Evolutionary conservation across 2,329 filamentous ascomycete genomes (phyloP), one percentile per base, ranked within the genome.

Genomic region (Microdochium trichocladiopsis): DNA sequence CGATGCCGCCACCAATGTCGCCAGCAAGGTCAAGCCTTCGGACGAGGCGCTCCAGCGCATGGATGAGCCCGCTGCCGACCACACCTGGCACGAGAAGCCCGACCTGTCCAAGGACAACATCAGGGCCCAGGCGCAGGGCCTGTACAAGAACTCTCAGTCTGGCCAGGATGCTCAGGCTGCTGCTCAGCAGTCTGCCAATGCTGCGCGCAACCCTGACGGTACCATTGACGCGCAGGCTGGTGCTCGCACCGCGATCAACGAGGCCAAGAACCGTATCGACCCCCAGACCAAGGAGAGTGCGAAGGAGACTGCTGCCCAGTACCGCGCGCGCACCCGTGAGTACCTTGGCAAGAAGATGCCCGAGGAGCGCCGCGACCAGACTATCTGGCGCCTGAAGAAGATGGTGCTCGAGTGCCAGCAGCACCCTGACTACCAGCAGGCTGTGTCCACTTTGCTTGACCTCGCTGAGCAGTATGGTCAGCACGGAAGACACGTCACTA

Each of bases 361-460:
- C 1, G 75, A 93, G 70, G 92, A 97, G 69, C 90, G 94, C 55
- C 90, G 92, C 55, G 91, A 97, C 8, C 91, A 96, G 76, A 86
- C 86, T 52, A 86, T 96, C 62, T 96, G 85, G 81, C 88, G 94
- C 36, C 73, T 99, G 59, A 99, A 83, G 84, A 97, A 97, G 83
- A 95, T 97, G 88, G 75, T 99, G 37, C 84, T 96, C 47, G 94
- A 99, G 72, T 91, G 95, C 62, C 94, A 99, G 73, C 89, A 93
- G 52, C 94, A 97, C 65, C 83, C 89, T 53, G 93, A 99, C 63
- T 99, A 97, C 70, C 85, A 92, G 60, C 81, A 88, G 69, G 94
- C 94, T n/a, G 86, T 99, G 57, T 83, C 91, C 62, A 95, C 93
- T 2, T 76, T 99, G 5, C 79, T 99, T 25, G 77, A 82, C 43